Conservation (phyloP, 768 basidiomycete genomes). For the Saitozyma podzolica region DNA sequence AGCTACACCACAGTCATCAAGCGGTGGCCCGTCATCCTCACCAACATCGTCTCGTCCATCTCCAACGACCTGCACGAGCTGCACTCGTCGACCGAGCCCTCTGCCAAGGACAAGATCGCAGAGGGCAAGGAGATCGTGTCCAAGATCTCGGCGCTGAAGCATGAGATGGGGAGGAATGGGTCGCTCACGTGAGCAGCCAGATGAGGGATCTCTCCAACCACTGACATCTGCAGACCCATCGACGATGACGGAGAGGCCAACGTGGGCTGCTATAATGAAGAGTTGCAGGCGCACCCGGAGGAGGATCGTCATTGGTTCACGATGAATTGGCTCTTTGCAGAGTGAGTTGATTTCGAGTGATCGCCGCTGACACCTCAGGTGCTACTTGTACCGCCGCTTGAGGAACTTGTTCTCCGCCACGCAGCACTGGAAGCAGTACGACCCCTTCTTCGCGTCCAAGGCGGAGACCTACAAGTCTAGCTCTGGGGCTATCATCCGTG, state of each 20-base stretch:
- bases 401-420: constrained; percentile 71
- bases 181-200: constrained; percentile 60
- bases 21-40: constrained; percentile 73
- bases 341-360: constrained; percentile 61
- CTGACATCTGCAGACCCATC: constrained; percentile 61
- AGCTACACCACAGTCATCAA: constrained; percentile 46
- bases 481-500: constrained; percentile 73
- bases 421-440: constrained; percentile 69
- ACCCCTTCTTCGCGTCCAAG: constrained; percentile 83
- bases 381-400: constrained; percentile 73
- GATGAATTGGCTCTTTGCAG: constrained; percentile 93
- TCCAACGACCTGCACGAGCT: constrained; percentile 64
- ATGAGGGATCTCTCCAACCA: too few species aligned
- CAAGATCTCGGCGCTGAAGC: constrained; percentile 74
- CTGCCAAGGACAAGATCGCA: constrained; percentile 54
- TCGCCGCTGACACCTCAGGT: not conserved
- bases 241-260: constrained; percentile 73
- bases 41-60: constrained; percentile 70
- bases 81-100: constrained; percentile 23
- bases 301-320: constrained; percentile 72
- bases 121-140: constrained; percentile 80
- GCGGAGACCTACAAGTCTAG: constrained; percentile 77
- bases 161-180: constrained; percentile 80
- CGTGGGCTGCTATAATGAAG: constrained; percentile 71
- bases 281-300: constrained; percentile 60